Conservation (phyloP, 2,329 filamentous ascomycete genomes). For the Aspergillus fumigatiaffinis region DNA sequence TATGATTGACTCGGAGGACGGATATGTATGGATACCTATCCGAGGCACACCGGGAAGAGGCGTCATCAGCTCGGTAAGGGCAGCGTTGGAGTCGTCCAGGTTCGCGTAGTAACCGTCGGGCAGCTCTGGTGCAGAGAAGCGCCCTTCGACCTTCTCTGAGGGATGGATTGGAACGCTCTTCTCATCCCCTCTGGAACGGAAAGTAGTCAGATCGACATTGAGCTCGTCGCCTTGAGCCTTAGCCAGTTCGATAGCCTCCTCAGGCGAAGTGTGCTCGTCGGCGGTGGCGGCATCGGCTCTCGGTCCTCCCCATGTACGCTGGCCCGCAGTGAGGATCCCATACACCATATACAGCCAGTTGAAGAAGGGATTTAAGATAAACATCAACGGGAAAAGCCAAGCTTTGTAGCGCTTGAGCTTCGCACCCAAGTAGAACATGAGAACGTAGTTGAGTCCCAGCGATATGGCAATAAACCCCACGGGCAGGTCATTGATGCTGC, state of each 20-base stretch:
- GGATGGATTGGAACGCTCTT: conserved; percentile 64
- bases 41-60: conserved; percentile 45
- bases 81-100: conserved; percentile 62
- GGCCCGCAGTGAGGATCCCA: conserved; percentile 89
- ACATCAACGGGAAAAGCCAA: conserved; percentile 94
- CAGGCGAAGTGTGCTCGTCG: conserved; percentile 69
- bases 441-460: conserved; percentile 84
- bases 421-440: conserved; percentile 94
- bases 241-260: conserved; percentile 79
- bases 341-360: conserved; percentile 99
- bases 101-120: conserved; percentile 68
- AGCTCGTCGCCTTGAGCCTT: conserved; percentile 78
- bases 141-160: conserved; percentile 69
- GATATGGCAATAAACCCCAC: conserved; percentile 93
- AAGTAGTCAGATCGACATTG: conserved; percentile 84
- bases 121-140: conserved; percentile 68
- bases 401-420: conserved; percentile 88
- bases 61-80: conserved; percentile 48
- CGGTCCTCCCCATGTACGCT: conserved; percentile 93
- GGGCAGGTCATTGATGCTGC: conserved; percentile 72
- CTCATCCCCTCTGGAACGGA: conserved; percentile 49
- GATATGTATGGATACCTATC: conserved; percentile 51
- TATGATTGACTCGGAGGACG: conserved; percentile 64
- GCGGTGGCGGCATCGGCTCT: conserved; percentile 82
- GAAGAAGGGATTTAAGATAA: conserved; percentile 90